Evolutionary conservation across 805 yeast genomes (phyloP).

Genomic region (Aciculoconidium aculeatum): DNA sequence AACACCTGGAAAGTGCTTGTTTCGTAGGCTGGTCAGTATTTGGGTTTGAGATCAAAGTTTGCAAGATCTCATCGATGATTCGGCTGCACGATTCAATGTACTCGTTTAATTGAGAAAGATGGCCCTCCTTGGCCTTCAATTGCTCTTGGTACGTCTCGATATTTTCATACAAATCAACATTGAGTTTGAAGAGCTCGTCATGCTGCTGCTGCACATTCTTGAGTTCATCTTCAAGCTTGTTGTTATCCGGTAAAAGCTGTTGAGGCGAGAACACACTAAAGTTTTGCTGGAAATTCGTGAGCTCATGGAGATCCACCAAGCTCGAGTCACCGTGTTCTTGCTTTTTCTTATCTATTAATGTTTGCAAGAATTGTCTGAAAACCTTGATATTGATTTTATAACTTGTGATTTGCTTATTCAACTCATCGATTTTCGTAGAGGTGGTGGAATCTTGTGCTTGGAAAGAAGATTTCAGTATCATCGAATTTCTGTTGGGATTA

Average conservation of each 20-base stretch:
- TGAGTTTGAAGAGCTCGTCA: constrained; percentile 29
- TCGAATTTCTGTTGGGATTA: constrained; percentile 7
- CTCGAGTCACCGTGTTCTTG: constrained; percentile 1
- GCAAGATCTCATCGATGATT: constrained; percentile 17
- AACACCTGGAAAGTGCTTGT: constrained; percentile 12
- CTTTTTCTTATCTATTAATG: constrained; percentile 17
- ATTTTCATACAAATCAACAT: constrained; percentile 33
- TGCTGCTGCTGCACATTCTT: constrained; percentile 20
- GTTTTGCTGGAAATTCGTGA: constrained; percentile 15
- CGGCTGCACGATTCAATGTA: constrained; percentile 11
- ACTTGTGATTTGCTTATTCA: constrained; percentile 31
- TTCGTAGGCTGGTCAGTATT: constrained; percentile 13
- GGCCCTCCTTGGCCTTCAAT: constrained; percentile 23
- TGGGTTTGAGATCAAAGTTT: constrained; percentile 13
- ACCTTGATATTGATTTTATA: constrained; percentile 34
- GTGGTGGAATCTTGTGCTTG: constrained; percentile 14
- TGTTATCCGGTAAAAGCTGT: constrained; percentile 6
- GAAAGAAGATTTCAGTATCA: constrained; percentile 4
- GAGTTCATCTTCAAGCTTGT: constrained; percentile 15
- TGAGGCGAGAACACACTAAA: constrained; percentile 10
- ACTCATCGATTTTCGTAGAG: constrained; percentile 20
- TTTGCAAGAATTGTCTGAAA: constrained; percentile 35
- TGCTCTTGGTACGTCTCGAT: constrained; percentile 30
- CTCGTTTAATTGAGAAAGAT: constrained; percentile 11
- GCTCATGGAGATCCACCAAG: constrained; percentile 14